Evolutionary conservation across 75 land plant species (phyloP).

Genomic region (Pseudotsuga menziesii): DNA sequence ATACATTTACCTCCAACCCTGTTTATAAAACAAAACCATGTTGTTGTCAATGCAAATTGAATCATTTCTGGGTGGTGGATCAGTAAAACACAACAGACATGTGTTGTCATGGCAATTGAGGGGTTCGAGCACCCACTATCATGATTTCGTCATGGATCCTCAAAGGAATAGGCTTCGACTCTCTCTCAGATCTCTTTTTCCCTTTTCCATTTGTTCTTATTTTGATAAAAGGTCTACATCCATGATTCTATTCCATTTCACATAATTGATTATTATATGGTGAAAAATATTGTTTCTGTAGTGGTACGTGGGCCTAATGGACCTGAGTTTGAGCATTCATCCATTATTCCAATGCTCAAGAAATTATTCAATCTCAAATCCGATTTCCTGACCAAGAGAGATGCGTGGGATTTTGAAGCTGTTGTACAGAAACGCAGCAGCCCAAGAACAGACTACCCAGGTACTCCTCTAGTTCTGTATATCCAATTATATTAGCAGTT

Average conservation of each 20-base stretch:
- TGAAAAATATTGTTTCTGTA: constrained; percentile 17
- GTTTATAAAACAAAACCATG: too few species aligned
- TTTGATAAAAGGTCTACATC: background rate
- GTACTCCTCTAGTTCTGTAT: constrained; percentile 13
- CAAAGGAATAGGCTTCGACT: constrained; percentile 61
- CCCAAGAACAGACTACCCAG: constrained; percentile 62
- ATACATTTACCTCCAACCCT: too few species aligned
- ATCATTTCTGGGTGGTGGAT: too few species aligned
- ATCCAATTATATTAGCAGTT: too few species aligned
- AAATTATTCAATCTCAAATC: constrained; percentile 72
- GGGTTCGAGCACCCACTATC: constrained; percentile 85
- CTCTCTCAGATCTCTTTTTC: too few species aligned
- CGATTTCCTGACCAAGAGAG: constrained; percentile 66
- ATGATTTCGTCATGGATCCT: constrained; percentile 81
- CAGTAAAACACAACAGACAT: too few species aligned
- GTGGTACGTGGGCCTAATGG: constrained; percentile 77
- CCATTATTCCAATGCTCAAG: constrained; percentile 83
- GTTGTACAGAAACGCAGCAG: constrained; percentile 13
- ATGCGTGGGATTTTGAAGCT: constrained; percentile 76
- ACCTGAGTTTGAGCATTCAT: constrained; percentile 93
- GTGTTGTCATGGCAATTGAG: too few species aligned
- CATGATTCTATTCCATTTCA: background rate
- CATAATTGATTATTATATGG: background rate
- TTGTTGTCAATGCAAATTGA: too few species aligned
- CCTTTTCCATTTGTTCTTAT: background rate